Conservation (phyloP, 805 yeast genomes). For the Cyberlindnera maritima region DNA sequence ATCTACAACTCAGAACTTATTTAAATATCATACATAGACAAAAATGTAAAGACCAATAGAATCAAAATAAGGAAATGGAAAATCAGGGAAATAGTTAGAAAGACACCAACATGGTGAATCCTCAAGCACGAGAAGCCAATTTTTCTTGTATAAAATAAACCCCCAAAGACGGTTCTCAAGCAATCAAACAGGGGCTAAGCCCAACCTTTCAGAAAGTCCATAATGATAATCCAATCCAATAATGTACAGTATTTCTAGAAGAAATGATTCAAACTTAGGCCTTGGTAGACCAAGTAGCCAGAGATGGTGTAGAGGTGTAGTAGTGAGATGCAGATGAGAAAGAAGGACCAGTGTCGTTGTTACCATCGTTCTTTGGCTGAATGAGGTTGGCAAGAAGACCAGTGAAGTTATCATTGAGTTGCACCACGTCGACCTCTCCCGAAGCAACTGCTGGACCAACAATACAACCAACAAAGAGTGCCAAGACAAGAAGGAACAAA, state of each 20-base stretch:
- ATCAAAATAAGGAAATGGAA: constrained; percentile 1
- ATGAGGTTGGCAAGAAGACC: constrained; percentile 63
- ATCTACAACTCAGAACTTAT: background rate
- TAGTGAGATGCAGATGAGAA: constrained; percentile 35
- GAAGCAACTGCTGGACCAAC: constrained; percentile 92
- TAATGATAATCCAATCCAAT: background rate
- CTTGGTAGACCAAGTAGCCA: constrained; percentile 57
- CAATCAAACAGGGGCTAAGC: background rate
- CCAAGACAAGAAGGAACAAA: constrained; percentile 68
- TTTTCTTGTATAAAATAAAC: constrained; percentile 2
- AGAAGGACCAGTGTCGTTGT: constrained; percentile 76
- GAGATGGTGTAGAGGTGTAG: constrained; percentile 50
- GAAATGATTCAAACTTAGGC: constrained; percentile 24
- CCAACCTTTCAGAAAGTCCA: background rate
- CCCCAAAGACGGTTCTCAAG: background rate
- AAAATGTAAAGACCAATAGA: constrained; percentile 5
- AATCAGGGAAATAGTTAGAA: background rate
- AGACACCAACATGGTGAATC: background rate
- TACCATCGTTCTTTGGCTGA: constrained; percentile 81
- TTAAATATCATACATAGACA: constrained; percentile 4
- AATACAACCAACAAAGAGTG: constrained; percentile 70
- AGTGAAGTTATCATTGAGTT: constrained; percentile 29
- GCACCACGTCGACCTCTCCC: constrained; percentile 31
- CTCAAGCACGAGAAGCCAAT: background rate
- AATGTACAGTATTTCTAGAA: constrained; percentile 2